Evolutionary conservation across 176 grass and related monocot genomes (phyloP).

Genomic region (Carex pumila): DNA sequence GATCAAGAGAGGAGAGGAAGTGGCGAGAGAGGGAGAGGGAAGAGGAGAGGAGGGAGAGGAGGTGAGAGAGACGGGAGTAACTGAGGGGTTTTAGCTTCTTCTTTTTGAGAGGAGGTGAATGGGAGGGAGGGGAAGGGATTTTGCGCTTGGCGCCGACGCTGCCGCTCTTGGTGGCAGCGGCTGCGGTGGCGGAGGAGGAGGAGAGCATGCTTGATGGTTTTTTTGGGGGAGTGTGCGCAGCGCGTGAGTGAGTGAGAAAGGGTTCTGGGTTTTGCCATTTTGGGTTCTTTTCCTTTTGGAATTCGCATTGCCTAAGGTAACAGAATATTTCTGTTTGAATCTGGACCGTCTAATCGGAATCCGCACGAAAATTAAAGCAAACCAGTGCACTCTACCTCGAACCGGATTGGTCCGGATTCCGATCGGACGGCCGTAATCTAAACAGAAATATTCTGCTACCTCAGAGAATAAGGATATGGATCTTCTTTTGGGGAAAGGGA

Average conservation of each 20-base stretch:
- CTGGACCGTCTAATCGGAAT: no score
- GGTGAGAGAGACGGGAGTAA: background rate
- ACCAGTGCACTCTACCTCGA: no score
- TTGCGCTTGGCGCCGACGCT: background rate
- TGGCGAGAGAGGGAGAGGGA: conserved; percentile 21
- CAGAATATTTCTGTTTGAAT: no score
- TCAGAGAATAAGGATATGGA: no score
- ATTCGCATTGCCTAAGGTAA: no score
- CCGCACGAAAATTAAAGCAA: no score
- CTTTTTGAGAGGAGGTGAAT: background rate
- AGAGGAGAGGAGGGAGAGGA: conserved; percentile 9
- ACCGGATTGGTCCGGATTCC: no score
- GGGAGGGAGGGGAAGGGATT: background rate
- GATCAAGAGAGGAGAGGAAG: conserved; percentile 19
- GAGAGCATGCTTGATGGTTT: background rate
- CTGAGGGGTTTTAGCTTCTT: background rate
- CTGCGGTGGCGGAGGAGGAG: background rate
- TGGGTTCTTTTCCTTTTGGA: no score
- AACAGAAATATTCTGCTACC: no score
- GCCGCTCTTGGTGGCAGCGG: background rate
- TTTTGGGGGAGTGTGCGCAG: background rate
- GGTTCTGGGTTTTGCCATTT: background rate
- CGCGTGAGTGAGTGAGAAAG: background rate
- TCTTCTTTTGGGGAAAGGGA: no score
- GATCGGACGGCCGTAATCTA: no score